Conservation (phyloP, 1,139 yeast species). For the Suhomyces bribrorum region DNA sequence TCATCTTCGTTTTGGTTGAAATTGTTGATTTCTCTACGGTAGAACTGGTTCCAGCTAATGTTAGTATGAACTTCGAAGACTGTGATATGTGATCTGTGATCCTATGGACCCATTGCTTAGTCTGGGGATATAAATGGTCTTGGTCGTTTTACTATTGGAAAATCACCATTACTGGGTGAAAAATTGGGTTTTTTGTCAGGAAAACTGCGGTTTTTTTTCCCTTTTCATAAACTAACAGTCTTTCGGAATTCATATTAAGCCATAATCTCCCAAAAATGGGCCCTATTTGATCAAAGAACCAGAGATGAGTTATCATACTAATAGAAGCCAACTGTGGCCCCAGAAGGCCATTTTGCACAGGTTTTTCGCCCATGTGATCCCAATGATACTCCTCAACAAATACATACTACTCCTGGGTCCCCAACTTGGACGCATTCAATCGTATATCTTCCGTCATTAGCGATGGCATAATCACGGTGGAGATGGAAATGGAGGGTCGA, state of each 20-base stretch:
- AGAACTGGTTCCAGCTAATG: constrained; percentile 82
- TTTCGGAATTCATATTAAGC: no score
- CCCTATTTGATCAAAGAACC: not conserved
- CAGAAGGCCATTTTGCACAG: no score
- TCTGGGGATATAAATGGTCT: no score
- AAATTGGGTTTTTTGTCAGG: no score
- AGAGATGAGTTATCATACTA: no score
- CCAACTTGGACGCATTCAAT: constrained; percentile 70
- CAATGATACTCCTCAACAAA: not conserved
- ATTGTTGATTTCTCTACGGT: constrained; percentile 68
- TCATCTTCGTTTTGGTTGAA: constrained; percentile 73
- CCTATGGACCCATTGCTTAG: not conserved
- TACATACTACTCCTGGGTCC: constrained; percentile 73
- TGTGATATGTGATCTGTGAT: not conserved
- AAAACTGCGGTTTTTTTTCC: no score
- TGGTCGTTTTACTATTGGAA: not conserved
- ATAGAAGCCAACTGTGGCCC: no score
- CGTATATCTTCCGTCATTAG: constrained; percentile 52
- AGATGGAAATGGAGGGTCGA: not conserved
- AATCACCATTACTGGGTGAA: no score
- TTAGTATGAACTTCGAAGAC: no score
- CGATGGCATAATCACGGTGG: not conserved
- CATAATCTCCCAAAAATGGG: no score
- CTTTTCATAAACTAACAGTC: no score
- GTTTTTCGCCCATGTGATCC: no score